A percentile compares a stretch with the other conserved stretches of the same genome.
Conservation (phyloP, 305 asterid genomes). For the Plantago coronopus region DNA sequence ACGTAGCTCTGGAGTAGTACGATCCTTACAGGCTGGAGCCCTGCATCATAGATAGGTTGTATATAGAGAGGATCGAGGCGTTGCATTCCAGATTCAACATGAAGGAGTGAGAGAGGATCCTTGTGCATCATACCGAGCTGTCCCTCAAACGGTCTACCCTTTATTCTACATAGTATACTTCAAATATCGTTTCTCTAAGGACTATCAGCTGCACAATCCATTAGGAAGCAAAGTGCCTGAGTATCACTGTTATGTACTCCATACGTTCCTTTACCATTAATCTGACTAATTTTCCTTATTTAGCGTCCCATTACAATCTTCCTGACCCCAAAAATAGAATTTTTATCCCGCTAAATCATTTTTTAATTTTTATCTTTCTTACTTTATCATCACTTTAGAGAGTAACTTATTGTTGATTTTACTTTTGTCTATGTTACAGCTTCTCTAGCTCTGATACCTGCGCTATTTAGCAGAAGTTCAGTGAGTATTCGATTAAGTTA, state of each 20-base stretch:
- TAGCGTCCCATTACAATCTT: no score
- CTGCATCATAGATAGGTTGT: constrained; percentile 19
- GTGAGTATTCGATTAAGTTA: no score
- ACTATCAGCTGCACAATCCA: constrained; percentile 6
- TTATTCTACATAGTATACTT: constrained; percentile 28
- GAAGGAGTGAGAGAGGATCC: constrained; percentile 31
- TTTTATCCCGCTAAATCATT: no score
- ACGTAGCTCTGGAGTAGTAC: constrained; percentile 21
- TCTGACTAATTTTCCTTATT: no score
- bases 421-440: background rate
- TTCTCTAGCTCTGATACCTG: background rate
- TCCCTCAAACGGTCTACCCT: constrained; percentile 26
- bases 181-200: constrained; percentile 35
- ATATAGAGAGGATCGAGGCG: constrained; percentile 29
- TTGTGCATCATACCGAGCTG: constrained; percentile 30
- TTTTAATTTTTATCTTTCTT: no score
- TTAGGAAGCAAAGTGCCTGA: constrained; percentile 10
- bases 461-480: no score
- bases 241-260: constrained; percentile 14
- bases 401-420: background rate
- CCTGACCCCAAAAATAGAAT: no score
- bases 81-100: constrained; percentile 24
- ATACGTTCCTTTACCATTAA: no score
- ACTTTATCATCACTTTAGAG: no score
- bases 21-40: constrained; percentile 27